These are phyloP conservation scores for Pseudonitzschia pungens DNA, from an alignment of 108 stramenopile species.

Conservation along the genomic window DNA sequence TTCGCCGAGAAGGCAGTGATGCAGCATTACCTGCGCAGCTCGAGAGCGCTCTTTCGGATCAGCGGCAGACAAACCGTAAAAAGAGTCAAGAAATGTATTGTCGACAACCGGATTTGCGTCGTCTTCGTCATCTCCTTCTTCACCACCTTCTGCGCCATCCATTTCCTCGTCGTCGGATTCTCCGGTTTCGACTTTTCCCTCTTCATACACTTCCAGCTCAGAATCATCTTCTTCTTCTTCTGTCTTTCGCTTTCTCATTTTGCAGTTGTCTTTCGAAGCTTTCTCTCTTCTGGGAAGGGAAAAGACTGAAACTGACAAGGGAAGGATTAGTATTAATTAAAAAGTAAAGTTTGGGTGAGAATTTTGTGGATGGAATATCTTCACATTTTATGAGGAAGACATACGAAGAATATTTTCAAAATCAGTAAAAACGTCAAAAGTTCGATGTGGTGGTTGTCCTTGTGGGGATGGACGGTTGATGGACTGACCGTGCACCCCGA, in stretches of 20 bases:
- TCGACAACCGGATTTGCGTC: constrained; percentile 23
- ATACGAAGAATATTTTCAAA: background rate
- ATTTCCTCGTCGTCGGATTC: constrained; percentile 29
- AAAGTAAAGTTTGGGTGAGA: background rate
- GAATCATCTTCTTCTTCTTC: constrained; percentile 18
- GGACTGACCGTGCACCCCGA: background rate
- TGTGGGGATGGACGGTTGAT: background rate
- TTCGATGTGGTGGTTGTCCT: constrained; percentile 10
- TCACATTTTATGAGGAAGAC: background rate
- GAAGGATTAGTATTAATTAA: background rate
- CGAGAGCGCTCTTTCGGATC: constrained; percentile 58
- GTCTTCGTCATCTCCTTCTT: constrained; percentile 24
- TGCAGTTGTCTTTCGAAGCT: background rate
- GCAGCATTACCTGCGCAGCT: constrained; percentile 68
- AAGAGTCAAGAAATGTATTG: constrained; percentile 75
- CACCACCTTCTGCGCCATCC: constrained; percentile 17
- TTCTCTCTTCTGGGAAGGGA: constrained; percentile 1
- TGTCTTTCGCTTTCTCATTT: constrained; percentile 28
- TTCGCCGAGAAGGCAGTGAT: constrained; percentile 62
- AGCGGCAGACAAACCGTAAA: constrained; percentile 69
- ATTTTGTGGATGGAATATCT: background rate
- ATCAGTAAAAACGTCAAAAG: background rate
- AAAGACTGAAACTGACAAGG: background rate
- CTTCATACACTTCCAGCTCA: constrained; percentile 40
- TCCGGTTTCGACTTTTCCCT: constrained; percentile 30